Conservation (phyloP, 1,139 yeast species). For the Chernovozyma aurita region DNA sequence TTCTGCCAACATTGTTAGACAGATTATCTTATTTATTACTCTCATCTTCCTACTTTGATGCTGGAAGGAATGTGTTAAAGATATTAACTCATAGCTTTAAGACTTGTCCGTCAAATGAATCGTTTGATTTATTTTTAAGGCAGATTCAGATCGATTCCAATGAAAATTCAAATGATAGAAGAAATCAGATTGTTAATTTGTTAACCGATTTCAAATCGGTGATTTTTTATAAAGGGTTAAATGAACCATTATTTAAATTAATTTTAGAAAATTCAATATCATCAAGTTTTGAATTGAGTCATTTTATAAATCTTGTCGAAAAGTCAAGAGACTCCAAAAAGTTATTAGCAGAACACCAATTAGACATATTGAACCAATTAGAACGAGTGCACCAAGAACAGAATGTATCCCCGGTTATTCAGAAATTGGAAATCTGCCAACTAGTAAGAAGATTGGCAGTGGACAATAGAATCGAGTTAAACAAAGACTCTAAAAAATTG, state of each 20-base stretch:
- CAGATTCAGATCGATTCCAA: constrained; percentile 2
- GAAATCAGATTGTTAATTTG: constrained; percentile 17
- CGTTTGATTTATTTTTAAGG: constrained; percentile 17
- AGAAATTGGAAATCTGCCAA: constrained; percentile 16
- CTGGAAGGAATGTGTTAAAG: constrained; percentile 17
- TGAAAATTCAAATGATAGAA: constrained; percentile 2
- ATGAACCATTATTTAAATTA: constrained; percentile 16
- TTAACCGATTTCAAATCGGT: constrained; percentile 27
- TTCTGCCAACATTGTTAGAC: constrained; percentile 20
- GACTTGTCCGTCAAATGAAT: constrained; percentile 22
- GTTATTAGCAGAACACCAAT: constrained; percentile 11
- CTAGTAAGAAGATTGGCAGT: constrained; percentile 13
- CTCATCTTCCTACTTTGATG: constrained; percentile 14
- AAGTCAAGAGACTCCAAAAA: constrained; percentile 4
- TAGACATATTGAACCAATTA: neutral
- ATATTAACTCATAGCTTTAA: constrained; percentile 15
- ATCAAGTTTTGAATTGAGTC: constrained; percentile 26
- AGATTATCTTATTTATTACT: constrained; percentile 22
- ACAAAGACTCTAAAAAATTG: constrained; percentile 7
- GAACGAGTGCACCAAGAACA: neutral
- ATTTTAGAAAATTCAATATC: constrained; percentile 20
- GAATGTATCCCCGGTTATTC: constrained; percentile 9
- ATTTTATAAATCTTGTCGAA: constrained; percentile 23
- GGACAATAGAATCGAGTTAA: constrained; percentile 10
- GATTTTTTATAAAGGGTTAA: constrained; percentile 22